Base-by-base conservation (phyloP, 2,329 filamentous ascomycete species). In the Penicillium sp. region DNA sequence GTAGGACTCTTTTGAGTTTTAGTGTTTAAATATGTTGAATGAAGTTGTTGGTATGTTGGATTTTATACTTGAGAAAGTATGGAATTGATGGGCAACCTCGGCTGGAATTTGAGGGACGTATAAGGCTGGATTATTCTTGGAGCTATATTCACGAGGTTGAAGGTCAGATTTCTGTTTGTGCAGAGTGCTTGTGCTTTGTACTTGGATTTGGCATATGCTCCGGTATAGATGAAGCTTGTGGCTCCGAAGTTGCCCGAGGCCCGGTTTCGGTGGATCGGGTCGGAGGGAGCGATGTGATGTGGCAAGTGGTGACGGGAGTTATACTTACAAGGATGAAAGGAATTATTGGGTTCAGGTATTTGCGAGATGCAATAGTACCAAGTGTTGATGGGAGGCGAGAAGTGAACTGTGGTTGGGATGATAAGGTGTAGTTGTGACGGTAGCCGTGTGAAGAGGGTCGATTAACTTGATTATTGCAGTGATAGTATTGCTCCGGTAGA, bases 221-320 rank as follows among this genome's bases (percentile, higher is more conserved):
- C 45, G 47, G 47, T 50, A 45, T 49, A 55, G 56, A 45, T 58
- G 35, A 49, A 47, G 49, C 27, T 33, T 19, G 41, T 35, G 49
- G 39, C 58, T 59, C 62, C 62, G 63, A 51, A 48, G 49, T 53
- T 35, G 60, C 63, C 63, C 63, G 63, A 66, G 31, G 17, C 25
- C 33, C 49, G 38, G 21, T 35, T 43, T 56, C 51, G 60, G 63
- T 21, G 43, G 55, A 59, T 60, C 62, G 63, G 57, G 51, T 44
- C 36, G 55, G 53, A 58, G 47, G 50, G 38, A 39, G 50, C 45
- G 45, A 58, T 31, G 55, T 55, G 59, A 60, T 56, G 58, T 61
- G 60, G 64, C 42, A 42, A 55, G 27, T 29, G 38, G 13, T 25
- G 29, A 31, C 31, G 19, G 27, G 29, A 39, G 29, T 17, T 45